Evolutionary conservation across 106 monocot species (phyloP).

Genomic region (Allium cepa): DNA sequence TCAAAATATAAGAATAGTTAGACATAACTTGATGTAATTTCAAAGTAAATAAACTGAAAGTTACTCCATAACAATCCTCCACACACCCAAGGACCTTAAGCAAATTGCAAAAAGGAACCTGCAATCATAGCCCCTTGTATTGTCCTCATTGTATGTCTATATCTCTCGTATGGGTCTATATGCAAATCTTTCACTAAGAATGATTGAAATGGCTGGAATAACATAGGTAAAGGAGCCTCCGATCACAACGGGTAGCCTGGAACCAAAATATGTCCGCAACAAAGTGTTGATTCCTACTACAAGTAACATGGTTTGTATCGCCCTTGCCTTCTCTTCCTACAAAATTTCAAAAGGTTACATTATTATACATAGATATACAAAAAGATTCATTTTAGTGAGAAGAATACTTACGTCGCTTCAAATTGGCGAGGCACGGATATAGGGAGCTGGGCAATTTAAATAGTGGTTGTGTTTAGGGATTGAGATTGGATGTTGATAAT

Average conservation of each 20-base stretch:
- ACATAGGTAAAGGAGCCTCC: conserved; percentile 69
- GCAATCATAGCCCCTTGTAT: conserved; percentile 82
- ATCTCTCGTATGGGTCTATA: conserved; percentile 72
- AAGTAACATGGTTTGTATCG: conserved; percentile 81
- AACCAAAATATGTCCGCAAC: conserved; percentile 63
- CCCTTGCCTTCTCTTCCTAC: conserved; percentile 80
- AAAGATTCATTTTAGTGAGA: background rate
- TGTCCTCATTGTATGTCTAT: conserved; percentile 58
- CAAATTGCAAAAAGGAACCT: conserved; percentile 57
- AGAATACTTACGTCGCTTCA: conserved; percentile 39
- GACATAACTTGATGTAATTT: background rate
- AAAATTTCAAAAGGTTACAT: background rate
- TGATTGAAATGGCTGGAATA: conserved; percentile 70
- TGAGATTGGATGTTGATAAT: no score
- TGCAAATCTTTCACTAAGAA: conserved; percentile 44
- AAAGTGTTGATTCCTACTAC: conserved; percentile 85
- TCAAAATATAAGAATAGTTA: background rate
- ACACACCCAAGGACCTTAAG: conserved; percentile 65
- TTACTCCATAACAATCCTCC: conserved; percentile 77
- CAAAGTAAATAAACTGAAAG: conserved; percentile 3
- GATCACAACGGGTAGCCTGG: conserved; percentile 72
- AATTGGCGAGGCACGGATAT: no score
- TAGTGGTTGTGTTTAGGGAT: no score
- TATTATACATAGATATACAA: background rate
- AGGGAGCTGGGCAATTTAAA: no score